These are phyloP conservation scores for Pseudocercospora cruenta DNA, from an alignment of 2,329 filamentous ascomycete genomes.

Conservation along the genomic window DNA sequence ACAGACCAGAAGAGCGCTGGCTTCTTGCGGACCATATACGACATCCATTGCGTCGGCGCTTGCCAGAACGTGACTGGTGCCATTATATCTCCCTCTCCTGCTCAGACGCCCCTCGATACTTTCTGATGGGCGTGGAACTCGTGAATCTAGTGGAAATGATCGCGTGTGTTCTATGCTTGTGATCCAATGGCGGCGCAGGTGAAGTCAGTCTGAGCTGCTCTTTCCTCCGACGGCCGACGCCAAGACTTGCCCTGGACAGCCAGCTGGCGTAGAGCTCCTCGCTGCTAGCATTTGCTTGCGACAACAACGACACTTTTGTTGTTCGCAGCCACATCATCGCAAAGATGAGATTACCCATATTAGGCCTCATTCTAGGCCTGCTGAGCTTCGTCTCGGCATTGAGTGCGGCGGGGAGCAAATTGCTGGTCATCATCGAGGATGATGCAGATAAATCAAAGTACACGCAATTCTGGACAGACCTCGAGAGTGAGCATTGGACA, in stretches of 20 bases:
- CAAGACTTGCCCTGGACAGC: constrained; percentile 10
- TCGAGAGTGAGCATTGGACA: constrained; percentile 60
- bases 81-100: constrained; percentile 54
- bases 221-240: not conserved
- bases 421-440: constrained; percentile 87
- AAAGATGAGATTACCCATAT: constrained; percentile 39
- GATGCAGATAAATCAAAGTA: constrained; percentile 79
- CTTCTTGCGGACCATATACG: constrained; percentile 84
- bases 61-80: constrained; percentile 80
- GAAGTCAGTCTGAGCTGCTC: constrained; percentile 13
- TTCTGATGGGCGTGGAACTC: not conserved
- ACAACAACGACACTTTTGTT: constrained; percentile 10
- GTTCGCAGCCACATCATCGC: constrained; percentile 43
- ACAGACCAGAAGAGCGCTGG: constrained; percentile 91
- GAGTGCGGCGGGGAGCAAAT: constrained; percentile 76
- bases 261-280: constrained; percentile 11
- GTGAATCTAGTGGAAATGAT: not conserved
- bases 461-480: constrained; percentile 75
- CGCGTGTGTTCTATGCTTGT: not conserved
- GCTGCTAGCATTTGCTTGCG: not conserved
- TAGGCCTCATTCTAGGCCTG: constrained; percentile 64
- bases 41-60: constrained; percentile 78
- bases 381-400: constrained; percentile 71
- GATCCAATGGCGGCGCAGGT: constrained; percentile 14
- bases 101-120: not conserved